Conservation (phyloP, 495 filamentous ascomycete species). For the Lophiostoma macrostomum region DNA sequence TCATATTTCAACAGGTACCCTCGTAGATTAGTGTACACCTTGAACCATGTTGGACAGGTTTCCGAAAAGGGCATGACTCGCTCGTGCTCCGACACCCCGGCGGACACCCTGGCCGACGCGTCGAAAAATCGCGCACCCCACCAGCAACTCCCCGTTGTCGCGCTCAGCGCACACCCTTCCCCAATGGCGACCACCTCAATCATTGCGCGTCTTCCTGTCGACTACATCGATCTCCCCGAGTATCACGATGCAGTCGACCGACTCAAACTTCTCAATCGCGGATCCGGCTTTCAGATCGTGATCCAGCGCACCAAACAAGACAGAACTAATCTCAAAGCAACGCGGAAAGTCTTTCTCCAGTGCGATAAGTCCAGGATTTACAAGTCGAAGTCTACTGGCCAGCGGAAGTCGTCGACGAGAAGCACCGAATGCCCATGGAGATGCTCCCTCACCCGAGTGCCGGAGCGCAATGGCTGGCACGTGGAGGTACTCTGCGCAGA, state of each 20-base stretch:
- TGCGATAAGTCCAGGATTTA: neutral
- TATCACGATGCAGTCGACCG: neutral
- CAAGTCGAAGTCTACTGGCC: neutral
- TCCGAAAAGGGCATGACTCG: no score
- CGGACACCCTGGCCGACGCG: no score
- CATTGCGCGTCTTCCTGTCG: no score
- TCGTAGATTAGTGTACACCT: no score
- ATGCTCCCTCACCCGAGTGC: neutral
- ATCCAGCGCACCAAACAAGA: neutral
- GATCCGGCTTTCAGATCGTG: neutral
- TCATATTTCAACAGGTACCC: no score
- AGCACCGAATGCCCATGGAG: neutral
- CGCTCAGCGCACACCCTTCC: no score
- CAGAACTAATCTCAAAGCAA: neutral
- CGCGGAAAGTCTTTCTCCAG: neutral
- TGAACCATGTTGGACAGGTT: no score
- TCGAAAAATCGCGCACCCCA: no score
- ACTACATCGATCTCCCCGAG: no score
- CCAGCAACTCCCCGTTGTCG: no score
- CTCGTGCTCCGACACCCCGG: no score
- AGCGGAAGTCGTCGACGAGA: neutral
- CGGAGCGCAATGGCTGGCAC: neutral
- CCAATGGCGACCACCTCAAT: no score
- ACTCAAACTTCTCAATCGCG: neutral
- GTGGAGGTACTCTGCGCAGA: neutral